Conservation (phyloP, 345 rosid species). For the Gossypium turneri region DNA sequence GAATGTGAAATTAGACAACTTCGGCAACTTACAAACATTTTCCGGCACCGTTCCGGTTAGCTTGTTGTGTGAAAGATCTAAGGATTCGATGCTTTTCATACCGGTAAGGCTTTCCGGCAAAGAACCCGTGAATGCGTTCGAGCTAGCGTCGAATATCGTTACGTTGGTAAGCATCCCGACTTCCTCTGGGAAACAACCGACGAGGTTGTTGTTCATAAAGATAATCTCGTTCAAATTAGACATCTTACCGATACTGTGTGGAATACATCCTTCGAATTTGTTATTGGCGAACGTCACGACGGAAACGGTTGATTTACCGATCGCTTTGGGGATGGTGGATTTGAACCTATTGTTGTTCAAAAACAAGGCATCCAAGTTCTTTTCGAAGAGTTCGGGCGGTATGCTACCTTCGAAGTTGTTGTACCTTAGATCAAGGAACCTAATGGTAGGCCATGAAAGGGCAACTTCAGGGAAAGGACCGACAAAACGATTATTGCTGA, state of each 20-base stretch:
- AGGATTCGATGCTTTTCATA: slow-evolving; percentile 30
- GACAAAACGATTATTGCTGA: slow-evolving; percentile 83
- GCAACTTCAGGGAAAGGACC: slow-evolving; percentile 56
- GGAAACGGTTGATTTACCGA: slow-evolving; percentile 56
- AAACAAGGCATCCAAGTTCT: slow-evolving; percentile 58
- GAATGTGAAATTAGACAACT: slow-evolving; percentile 47
- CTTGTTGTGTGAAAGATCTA: slow-evolving; percentile 53
- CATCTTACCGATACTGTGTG: slow-evolving; percentile 62
- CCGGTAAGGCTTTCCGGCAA: slow-evolving; percentile 37
- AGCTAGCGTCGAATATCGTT: slow-evolving; percentile 55
- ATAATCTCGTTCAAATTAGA: slow-evolving; percentile 54
- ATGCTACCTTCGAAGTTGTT: slow-evolving; percentile 72
- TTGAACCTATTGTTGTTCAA: slow-evolving; percentile 75
- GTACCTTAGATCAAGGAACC: slow-evolving; percentile 59
- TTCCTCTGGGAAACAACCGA: slow-evolving; percentile 73
- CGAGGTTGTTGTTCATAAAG: slow-evolving; percentile 44
- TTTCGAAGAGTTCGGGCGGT: slow-evolving; percentile 48
- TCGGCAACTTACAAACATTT: slow-evolving; percentile 54
- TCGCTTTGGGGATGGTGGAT: slow-evolving; percentile 50
- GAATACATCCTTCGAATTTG: slow-evolving; percentile 70
- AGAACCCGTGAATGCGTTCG: slow-evolving; percentile 45
- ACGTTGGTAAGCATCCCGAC: slow-evolving; percentile 45
- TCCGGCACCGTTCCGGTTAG: slow-evolving; percentile 57
- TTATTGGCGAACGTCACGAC: slow-evolving; percentile 67
- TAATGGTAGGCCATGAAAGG: slow-evolving; percentile 51